Conservation (phyloP, 345 rosid species). For the Eucalyptus victrix region DNA sequence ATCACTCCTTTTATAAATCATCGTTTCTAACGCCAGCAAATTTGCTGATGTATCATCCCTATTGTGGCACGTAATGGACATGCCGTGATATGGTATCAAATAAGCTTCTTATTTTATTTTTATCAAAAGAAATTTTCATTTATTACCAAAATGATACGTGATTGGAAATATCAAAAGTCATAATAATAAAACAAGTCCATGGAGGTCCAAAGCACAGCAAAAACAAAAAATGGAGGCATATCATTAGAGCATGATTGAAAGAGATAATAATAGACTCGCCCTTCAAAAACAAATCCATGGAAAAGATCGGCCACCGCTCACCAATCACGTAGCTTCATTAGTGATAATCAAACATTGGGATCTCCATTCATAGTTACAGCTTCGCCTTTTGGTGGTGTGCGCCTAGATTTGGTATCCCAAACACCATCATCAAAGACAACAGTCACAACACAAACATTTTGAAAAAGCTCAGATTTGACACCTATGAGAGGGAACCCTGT, state of each 20-base stretch:
- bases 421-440: too few species aligned
- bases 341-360: neutral
- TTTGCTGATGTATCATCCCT: neutral
- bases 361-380: rapidly evolving
- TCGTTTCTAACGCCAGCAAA: neutral
- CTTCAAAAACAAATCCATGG: rapidly evolving
- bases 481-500: rapidly evolving
- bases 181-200: neutral
- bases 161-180: too few species aligned
- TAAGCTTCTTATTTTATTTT: neutral
- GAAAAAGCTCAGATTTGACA: too few species aligned
- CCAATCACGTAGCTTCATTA: neutral
- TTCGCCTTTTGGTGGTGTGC: too few species aligned
- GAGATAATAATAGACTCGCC: neutral
- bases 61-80: neutral
- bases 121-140: too few species aligned
- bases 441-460: too few species aligned
- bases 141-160: neutral
- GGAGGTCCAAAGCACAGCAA: neutral
- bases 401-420: too few species aligned
- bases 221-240: too few species aligned
- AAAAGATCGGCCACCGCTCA: rapidly evolving
- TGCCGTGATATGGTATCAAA: neutral
- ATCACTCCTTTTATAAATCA: neutral
- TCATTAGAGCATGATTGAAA: neutral